Evolutionary conservation across 352 stramenopile species (phyloP), one percentile per base, ranked within the genome.

Genomic region (Globisporangium mamillatum): DNA sequence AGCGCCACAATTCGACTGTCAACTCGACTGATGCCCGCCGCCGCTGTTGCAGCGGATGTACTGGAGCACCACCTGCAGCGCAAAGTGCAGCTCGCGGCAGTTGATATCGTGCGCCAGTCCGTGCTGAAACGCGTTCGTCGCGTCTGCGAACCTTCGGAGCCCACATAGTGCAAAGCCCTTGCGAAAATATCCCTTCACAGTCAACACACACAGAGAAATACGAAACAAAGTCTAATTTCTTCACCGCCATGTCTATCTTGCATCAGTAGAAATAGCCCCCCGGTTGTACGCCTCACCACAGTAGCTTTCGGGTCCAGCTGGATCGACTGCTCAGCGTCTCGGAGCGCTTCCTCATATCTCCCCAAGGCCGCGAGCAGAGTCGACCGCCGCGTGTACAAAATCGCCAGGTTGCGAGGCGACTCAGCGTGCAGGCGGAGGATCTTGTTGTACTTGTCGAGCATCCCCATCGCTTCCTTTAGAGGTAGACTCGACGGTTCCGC

Each of bases 401-500:
- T 76, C 3, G 78, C 77, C 75, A 91, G 88, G 25, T 79, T 85
- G n/a, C 78, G 74, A 10, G 72, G 75, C 4, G 80, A 73, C 63
- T 91, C 79, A 0, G 72, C 76, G 10, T 84, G 76, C 14, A 89
- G 27, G 0, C 70, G 63, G 52, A 93, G 84, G 57, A 91, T 80
- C 66, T 91, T 93, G 69, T 79, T 77, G 71, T 91, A 93, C 60
- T 84, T 41, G 8, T 81, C 68, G 3, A 93, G 71, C 85, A 93
- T 90, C 6, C 72, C 60, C 20, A 75, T 48, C 20, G 63, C 65
- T 1, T 78, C 71, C 7, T 73, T 64, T 0, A 78, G 32, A 0
- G 64, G 25, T 1, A 85, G 52, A 38, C 61, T 70, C 29, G 67
- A 73, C 16, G 65, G 67, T 14, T 69, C 50, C 29, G 73, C 73